Evolutionary conservation across 441 rosid species (phyloP), one percentile per base, ranked within the genome.

Genomic region (Lepidium campestre): DNA sequence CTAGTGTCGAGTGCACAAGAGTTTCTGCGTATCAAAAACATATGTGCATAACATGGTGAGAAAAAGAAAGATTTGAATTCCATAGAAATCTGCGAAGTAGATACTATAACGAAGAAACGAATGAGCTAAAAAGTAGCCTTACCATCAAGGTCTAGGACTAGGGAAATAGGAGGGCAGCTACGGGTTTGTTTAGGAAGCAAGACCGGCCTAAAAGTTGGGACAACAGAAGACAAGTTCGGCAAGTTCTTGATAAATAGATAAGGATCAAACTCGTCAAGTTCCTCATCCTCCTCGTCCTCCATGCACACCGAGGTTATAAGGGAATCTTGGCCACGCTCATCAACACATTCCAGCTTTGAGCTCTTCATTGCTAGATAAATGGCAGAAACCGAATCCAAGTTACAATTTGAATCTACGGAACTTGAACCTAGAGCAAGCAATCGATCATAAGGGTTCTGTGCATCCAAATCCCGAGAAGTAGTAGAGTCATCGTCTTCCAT

Each of bases 61-160:
- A 23, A 8, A 27, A 31, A 37, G 4, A 14, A 5, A 53, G 42
- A 50, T 4, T 23, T 13, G 19, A 15, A 29, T 17, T 14, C 31
- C 31, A 40, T 6, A 1, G 18, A 29, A 29, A 68, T 41, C 9
- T 17, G 34, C 12, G 50, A 49, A 37, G 32, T 6, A 27, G 32
- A n/a, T 10, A 13, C 27, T 13, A 34, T 23, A 41, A 5, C 5
- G 46, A 70, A 6, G 23, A 19, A 71, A 34, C 17, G 1, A 29
- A 62, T 45, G 0, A 70, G 15, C 42, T 49, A 18, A 14, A 61
- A 48, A 17, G 66, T 32, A 57, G 70, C 35, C 79, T 80, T 77
- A 90, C 99, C 99, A 60, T 95, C 99, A 70, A 95, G 86, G 75
- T 95, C 99, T 69, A 95, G 78, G 71, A 95, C 99, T 37, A 95